Conservation (phyloP, 2,329 filamentous ascomycete genomes). For the Phaeomoniella chlamydospora region DNA sequence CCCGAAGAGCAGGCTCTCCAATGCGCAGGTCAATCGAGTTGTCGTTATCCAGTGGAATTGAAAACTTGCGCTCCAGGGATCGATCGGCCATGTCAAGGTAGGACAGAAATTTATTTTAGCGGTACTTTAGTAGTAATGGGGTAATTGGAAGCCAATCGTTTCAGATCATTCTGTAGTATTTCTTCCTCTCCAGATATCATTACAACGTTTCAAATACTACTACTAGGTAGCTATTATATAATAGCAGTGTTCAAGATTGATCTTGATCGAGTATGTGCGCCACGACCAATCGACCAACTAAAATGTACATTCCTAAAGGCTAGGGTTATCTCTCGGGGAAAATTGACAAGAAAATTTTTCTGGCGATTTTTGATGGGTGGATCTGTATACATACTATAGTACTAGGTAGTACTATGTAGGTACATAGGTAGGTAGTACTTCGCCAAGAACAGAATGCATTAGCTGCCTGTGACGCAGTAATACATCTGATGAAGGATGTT, state of each 20-base stretch:
- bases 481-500: too few relatives aligned
- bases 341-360: neutral
- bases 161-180: neutral
- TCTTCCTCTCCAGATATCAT: neutral
- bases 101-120: slow-evolving; percentile 32
- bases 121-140: neutral
- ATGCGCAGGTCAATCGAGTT: slow-evolving; percentile 51
- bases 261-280: too few relatives aligned
- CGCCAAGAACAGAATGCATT: too few relatives aligned
- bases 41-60: slow-evolving; percentile 31
- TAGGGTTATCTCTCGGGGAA: neutral
- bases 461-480: too few relatives aligned
- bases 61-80: slow-evolving; percentile 47
- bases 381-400: too few relatives aligned
- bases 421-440: neutral
- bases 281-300: too few relatives aligned
- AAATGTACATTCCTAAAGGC: neutral
- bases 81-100: too few relatives aligned
- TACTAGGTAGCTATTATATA: neutral
- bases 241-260: neutral
- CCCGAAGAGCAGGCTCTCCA: slow-evolving; percentile 72
- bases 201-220: neutral
- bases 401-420: too few relatives aligned
- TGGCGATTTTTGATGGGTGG: too few relatives aligned
- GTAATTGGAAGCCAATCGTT: neutral